Percentiles rank a stretch among this genome's conserved stretches.
These are phyloP conservation scores for Colletotrichum brevisporum DNA, from an alignment of 2,329 filamentous ascomycete species.

Conservation along the genomic window DNA sequence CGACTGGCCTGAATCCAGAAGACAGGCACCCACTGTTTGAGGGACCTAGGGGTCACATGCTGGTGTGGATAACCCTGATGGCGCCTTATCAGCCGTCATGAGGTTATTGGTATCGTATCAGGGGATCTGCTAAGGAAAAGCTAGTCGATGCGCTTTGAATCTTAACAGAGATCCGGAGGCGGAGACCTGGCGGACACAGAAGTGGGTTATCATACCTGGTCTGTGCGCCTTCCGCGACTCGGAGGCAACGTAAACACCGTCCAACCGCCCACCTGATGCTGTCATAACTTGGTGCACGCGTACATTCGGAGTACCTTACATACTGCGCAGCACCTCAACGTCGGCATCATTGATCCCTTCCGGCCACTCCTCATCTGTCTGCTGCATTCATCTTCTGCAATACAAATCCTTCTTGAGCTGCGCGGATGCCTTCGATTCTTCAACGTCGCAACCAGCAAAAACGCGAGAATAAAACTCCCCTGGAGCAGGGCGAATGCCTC, in stretches of 20 bases:
- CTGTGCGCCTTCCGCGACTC: constrained; percentile 37
- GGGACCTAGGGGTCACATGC: constrained; percentile 33
- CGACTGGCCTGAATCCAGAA: constrained; percentile 20
- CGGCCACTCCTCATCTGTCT: constrained; percentile 5
- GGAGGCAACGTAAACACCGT: constrained; percentile 34
- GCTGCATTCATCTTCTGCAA: constrained; percentile 3
- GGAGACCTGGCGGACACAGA: constrained; percentile 16
- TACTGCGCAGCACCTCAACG: constrained; percentile 25
- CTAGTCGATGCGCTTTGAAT: rapidly evolving
- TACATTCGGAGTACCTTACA: no score
- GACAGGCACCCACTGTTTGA: constrained; percentile 25
- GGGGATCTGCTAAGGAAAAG: constrained; percentile 2
- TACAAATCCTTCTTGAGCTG: neutral
- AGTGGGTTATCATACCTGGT: constrained; percentile 22
- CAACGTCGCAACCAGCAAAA: neutral
- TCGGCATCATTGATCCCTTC: constrained; percentile 37
- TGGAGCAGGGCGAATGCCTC: constrained; percentile 59
- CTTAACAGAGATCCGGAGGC: constrained; percentile 18
- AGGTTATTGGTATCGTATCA: constrained; percentile 1
- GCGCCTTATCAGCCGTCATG: constrained; percentile 25
- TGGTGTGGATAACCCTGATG: constrained; percentile 28
- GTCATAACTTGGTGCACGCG: constrained; percentile 36
- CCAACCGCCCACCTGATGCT: constrained; percentile 39
- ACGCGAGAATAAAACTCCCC: constrained; percentile 30
- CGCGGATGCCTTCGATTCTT: neutral